Base-by-base conservation (phyloP, 83 land plant genomes). In the Thuja plicata region DNA sequence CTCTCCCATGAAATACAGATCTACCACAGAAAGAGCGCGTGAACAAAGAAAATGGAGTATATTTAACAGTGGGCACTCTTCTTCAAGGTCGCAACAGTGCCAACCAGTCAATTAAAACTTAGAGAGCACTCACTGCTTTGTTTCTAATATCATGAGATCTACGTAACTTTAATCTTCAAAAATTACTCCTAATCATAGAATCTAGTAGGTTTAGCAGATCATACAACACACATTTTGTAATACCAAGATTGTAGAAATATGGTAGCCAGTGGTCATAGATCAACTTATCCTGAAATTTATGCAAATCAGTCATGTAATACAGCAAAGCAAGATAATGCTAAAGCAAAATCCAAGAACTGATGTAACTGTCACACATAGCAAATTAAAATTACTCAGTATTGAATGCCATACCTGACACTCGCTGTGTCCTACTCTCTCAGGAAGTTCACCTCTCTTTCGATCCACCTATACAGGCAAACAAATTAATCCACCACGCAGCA, bases 401-500 rank as follows among this genome's bases (percentile, higher is more conserved):
- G 35, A 2, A 12, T 46, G 35, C 48, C 60, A 52, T 84, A 85
- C 86, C 86, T 85, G 41, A 24, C 86, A 85, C 37, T 7, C 84
- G 9, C 24, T 81, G 1, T 81, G 50, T 81, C 30, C 84, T 45
- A 24, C 48, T 41, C 84, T 81, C 10, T 81, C 66, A 54, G 27
- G 86, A 85, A 54, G 66, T 85, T 32, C 60, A 43, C 41, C 48
- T 85, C 19, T 85, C 21, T 85, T 84, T 85, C 30, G 12, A 52
- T 52, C 66, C 30, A 32, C 86, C 86, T 85, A 9, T n/a, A 83
- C 54, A 83, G 34, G 86, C 38, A 85, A 32, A 85, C 24, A 30
- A 54, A 85, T 54, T 21, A 52, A 37, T 6, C 35, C 50, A 13
- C 24, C 11, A 32, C 1, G 32, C n/a, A 84, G 16, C 41, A 60